Base-by-base conservation (phyloP, 768 basidiomycete species). In the Roridomyces roridus region DNA sequence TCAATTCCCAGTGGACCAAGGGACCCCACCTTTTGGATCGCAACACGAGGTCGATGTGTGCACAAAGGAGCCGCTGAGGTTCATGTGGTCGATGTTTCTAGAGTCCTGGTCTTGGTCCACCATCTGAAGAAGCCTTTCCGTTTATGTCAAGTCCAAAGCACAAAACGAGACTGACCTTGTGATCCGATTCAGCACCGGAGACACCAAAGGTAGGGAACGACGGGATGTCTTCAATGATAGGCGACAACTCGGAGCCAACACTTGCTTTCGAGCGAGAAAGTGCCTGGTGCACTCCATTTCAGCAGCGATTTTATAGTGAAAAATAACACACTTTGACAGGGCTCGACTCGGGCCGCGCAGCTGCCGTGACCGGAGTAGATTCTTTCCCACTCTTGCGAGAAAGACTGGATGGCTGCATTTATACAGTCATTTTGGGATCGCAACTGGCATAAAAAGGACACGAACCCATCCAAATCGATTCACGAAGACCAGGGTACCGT, bases 201-300 rank as follows among this genome's bases (percentile, higher is more conserved):
- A 51, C 34, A 11, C 52, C 48, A 44, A 68, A 12, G 46, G 47
- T 57, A 1, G 63, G 55, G 42, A 60, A 68, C 18, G 63, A 64
- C 39, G 65, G 62, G n/a, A 64, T 53, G 44, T 75, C 73, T 60
- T 77, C 75, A 15, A 75, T 60, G 52, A 75, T 75, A 21, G 75
- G 74, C 9, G 75, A 77, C 29, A 77, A 49, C 45, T 70, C 72
- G 15, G 68, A 57, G 55, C 72, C 73, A 49, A 75, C 72, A 24
- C 53, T 55, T 23, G 57, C 10, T 37, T 41, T 50, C 20, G 51
- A 28, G 18, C 60, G 52, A 28, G 52, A 51, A 24, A 41, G 44
- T 14, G 37, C 31, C 52, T 59, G n/a, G 28, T 6, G 11, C 40
- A 14, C 12, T 11, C 25, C 6, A 8, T n/a, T 8, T 53, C 31